Evolutionary conservation across 1,284 basidiomycete genomes (phyloP).

Genomic region (Pseudozyma flocculosa): DNA sequence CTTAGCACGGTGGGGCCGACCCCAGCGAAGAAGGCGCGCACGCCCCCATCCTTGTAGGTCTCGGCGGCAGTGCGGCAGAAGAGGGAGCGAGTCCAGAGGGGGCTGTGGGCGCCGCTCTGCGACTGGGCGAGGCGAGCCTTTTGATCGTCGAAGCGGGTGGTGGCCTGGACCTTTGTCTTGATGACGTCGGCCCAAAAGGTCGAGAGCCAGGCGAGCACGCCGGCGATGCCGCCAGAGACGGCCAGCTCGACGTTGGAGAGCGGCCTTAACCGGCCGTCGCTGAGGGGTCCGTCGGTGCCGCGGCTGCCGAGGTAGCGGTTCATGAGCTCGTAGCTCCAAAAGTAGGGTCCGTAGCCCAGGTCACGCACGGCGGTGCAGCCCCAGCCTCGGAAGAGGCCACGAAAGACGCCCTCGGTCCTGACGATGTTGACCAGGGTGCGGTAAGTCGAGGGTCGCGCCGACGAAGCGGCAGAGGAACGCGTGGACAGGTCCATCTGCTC

Average conservation of each 20-base stretch:
- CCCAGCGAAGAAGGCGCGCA: conserved; percentile 41
- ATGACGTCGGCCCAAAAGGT: conserved; percentile 52
- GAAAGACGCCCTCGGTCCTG: conserved; percentile 12
- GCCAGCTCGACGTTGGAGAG: conserved; percentile 38
- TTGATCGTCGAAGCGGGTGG: neutral
- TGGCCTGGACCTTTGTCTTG: conserved; percentile 52
- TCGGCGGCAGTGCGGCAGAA: conserved; percentile 18
- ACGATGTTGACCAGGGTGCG: conserved; percentile 23
- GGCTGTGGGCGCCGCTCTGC: neutral
- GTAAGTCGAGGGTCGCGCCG: conserved; percentile 6
- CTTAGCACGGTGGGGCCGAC: conserved; percentile 44
- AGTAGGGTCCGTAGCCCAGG: conserved; percentile 48
- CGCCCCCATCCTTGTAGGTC: conserved; percentile 33
- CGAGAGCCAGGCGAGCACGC: conserved; percentile 47
- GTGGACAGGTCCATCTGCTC: conserved; percentile 39
- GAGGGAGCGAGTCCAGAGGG: neutral
- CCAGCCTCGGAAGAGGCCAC: conserved; percentile 41
- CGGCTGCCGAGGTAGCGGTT: conserved; percentile 18
- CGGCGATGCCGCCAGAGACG: conserved; percentile 42
- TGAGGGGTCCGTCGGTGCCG: neutral
- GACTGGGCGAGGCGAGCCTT: neutral
- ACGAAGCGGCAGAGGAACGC: neutral
- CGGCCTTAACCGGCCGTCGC: neutral
- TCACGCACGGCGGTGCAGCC: conserved; percentile 43
- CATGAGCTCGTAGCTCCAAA: conserved; percentile 43